Evolutionary conservation across 148 eudicot species (phyloP), one percentile per base, ranked within the genome.

Genomic region (Pouteria glomerata): DNA sequence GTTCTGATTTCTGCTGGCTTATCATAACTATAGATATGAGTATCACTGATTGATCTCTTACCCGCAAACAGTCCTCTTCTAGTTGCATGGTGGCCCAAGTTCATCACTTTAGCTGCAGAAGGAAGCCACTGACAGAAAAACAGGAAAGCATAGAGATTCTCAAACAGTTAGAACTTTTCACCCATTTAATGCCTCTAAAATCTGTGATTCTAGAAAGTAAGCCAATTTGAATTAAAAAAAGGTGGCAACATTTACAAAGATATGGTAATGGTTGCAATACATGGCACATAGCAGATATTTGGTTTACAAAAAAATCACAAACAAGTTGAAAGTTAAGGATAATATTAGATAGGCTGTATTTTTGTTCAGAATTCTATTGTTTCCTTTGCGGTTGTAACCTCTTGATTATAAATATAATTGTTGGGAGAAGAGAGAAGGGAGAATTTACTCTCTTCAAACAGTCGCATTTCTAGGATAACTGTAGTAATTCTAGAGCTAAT

Each of bases 71-170:
- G 60, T 24, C 50, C 74, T 50, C 48, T 47, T 45, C 13, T 62
- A 34, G 52, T 50, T 50, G 61, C 3, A 52, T 39, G 16, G 31
- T 16, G 57, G 30, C 57, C 52, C 19, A 21, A 64, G 15, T 67
- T 29, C 60, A 69, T 71, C 71, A 57, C 63, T 19, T 27, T 47
- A 62, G 45, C 61, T 44, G 77, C 55, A 62, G 58, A 61, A 61
- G 73, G 60, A 67, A 63, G 42, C 83, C 76, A 13, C 31, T 59
- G 48, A 50, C 31, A 62, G 41, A 61, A 61, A 50, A 33, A 24
- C 42, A 45, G n/a, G 53, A 7, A 51, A 21, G n/a, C n/a, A n/a
- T n/a, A 65, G 37, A 44, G 23, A 50, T 65, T 52, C 19, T 53
- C 15, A 8, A 29, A 35, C 27, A 29, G 34, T 55, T 44, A 27